These are phyloP conservation scores for Angomonas deanei DNA, from an alignment of 208 protist species.

Conservation along the genomic window DNA sequence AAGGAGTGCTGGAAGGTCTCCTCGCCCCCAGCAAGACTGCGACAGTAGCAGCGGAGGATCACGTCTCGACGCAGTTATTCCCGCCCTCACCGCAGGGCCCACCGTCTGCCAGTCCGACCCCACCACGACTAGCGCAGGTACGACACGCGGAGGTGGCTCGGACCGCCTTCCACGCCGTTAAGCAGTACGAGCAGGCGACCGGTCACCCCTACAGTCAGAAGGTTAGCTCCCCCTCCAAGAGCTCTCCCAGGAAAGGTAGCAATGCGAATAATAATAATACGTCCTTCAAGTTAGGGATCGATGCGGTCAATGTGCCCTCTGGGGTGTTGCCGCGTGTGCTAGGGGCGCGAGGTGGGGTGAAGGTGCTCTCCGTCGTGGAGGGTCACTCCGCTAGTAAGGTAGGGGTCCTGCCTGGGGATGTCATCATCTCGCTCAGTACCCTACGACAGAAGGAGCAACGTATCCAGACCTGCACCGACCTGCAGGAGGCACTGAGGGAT, in stretches of 20 bases:
- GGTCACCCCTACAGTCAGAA: background rate
- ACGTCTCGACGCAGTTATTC: background rate
- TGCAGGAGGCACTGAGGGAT: constrained; percentile 22
- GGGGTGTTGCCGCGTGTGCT: constrained; percentile 33
- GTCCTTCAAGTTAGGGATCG: constrained; percentile 23
- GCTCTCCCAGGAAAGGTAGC: background rate
- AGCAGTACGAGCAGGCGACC: background rate
- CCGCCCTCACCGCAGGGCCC: background rate
- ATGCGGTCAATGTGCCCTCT: constrained; percentile 35
- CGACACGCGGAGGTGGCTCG: too few relatives aligned
- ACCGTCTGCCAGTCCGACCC: background rate
- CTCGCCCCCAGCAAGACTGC: background rate
- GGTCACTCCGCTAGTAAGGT: constrained; percentile 25
- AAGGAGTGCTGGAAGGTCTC: background rate
- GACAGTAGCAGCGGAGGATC: background rate
- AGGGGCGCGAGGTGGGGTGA: constrained; percentile 29
- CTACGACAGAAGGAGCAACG: background rate
- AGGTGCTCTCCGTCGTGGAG: constrained; percentile 28
- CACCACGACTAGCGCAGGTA: background rate
- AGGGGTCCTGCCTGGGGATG: constrained; percentile 37
- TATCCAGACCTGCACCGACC: constrained; percentile 31
- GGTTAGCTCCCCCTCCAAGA: background rate
- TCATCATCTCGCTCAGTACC: constrained; percentile 23
- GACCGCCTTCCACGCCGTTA: too few relatives aligned
- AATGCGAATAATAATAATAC: background rate